phyloP scores from a whole-genome alignment of 768 basidiomycete species.

The Leucocoprinus sp. region DNA sequence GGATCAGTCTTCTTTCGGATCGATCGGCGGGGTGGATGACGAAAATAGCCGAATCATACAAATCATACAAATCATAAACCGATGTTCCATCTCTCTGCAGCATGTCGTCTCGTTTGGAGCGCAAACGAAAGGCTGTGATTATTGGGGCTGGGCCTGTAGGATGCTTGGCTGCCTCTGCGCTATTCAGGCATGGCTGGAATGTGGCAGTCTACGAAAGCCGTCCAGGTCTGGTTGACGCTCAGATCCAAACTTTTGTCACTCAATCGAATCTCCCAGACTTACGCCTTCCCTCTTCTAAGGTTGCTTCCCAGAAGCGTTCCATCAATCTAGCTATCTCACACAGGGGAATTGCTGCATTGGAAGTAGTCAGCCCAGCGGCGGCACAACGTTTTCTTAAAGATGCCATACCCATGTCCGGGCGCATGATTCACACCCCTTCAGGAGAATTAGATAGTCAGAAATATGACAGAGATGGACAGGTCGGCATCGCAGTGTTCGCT shows the following conservation, averaged over 20 bases:
- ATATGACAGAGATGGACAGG: slow-evolving; percentile 88
- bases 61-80: slow-evolving; percentile 3
- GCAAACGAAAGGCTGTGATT: slow-evolving; percentile 44
- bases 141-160: slow-evolving; percentile 94
- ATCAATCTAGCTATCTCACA: slow-evolving; percentile 96
- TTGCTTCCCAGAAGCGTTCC: slow-evolving; percentile 66
- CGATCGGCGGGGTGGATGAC: slow-evolving; percentile 4
- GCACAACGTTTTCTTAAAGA: slow-evolving; percentile 65
- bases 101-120: slow-evolving; percentile 5
- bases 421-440: slow-evolving; percentile 83
- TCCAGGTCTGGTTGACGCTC: slow-evolving; percentile 42
- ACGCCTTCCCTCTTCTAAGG: slow-evolving; percentile 62
- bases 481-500: slow-evolving; percentile 27
- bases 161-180: slow-evolving; percentile 77
- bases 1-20: slow-evolving; percentile 4
- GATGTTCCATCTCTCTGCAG: slow-evolving; percentile 3
- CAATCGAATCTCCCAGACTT: slow-evolving; percentile 41
- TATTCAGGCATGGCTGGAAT: slow-evolving; percentile 82
- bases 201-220: slow-evolving; percentile 77
- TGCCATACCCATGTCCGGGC: slow-evolving; percentile 89
- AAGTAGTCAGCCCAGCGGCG: slow-evolving; percentile 65
- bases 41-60: too few relatives aligned
- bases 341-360: slow-evolving; percentile 83
- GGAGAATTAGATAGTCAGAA: slow-evolving; percentile 74
- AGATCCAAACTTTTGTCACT: slow-evolving; percentile 4